These are phyloP conservation scores for Sclerotinia nivalis DNA, from an alignment of 2,329 filamentous ascomycete species.

Conservation along the genomic window DNA sequence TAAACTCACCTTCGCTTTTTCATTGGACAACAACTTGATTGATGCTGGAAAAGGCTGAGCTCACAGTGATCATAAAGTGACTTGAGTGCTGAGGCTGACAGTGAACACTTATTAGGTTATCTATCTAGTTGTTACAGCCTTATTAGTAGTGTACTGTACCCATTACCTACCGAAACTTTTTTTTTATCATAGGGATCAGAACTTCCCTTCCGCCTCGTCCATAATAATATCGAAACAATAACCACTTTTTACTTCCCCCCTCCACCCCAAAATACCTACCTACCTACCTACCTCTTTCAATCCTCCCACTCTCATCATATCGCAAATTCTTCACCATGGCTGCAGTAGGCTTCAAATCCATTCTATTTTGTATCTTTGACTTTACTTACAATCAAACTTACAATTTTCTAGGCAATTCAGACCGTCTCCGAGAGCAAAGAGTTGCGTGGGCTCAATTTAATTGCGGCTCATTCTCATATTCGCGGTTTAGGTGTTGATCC, in stretches of 20 bases:
- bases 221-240: not conserved
- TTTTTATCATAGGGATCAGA: not conserved
- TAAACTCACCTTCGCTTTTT: not conserved
- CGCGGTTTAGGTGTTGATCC: constrained; percentile 90
- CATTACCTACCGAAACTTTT: not conserved
- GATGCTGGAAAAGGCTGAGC: not conserved
- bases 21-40: not conserved
- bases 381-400: not conserved
- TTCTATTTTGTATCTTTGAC: not conserved
- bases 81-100: too few species aligned
- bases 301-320: not conserved
- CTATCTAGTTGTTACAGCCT: too few species aligned
- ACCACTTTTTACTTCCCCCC: not conserved
- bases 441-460: constrained; percentile 93
- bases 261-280: not conserved
- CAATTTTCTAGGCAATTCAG: constrained; percentile 56
- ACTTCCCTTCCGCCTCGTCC: constrained; percentile 8
- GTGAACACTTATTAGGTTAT: too few species aligned
- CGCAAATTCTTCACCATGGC: constrained; percentile 13
- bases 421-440: constrained; percentile 95
- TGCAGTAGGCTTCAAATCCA: constrained; percentile 7
- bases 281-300: not conserved
- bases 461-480: constrained; percentile 97
- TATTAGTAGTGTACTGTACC: not conserved
- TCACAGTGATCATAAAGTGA: too few species aligned